Evolutionary conservation across 2,329 filamentous ascomycete species (phyloP).

Genomic region (Ascochyta viciae-villosae): DNA sequence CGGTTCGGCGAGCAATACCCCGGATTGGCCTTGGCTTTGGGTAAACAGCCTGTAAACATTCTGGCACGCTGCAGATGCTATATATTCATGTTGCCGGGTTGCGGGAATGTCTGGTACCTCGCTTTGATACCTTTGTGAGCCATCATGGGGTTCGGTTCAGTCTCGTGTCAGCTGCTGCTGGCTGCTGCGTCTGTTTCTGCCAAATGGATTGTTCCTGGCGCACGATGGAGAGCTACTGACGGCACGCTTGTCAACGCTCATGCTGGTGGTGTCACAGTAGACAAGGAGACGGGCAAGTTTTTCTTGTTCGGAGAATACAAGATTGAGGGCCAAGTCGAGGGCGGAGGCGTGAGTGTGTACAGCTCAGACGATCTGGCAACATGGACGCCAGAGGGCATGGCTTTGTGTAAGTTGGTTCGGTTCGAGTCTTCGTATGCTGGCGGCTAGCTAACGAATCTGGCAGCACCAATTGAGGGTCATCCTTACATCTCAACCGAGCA

Average conservation of each 20-base stretch:
- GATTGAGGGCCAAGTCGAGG: constrained; percentile 63
- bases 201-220: constrained; percentile 68
- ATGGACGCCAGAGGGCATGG: constrained; percentile 65
- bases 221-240: constrained; percentile 66
- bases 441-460: not conserved
- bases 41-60: constrained; percentile 6
- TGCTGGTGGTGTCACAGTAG: constrained; percentile 63
- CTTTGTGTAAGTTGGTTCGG: constrained; percentile 52
- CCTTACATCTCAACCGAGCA: constrained; percentile 62
- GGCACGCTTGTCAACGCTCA: constrained; percentile 68
- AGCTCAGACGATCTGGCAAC: constrained; percentile 67
- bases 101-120: constrained; percentile 2
- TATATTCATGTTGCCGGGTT: constrained; percentile 23
- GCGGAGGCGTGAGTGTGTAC: constrained; percentile 64
- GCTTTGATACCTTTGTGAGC: not conserved
- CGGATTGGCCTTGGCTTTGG: constrained; percentile 35
- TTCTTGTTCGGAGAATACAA: constrained; percentile 71
- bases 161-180: constrained; percentile 32
- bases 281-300: constrained; percentile 62
- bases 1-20: constrained; percentile 32
- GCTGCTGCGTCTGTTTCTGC: constrained; percentile 40
- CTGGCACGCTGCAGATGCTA: constrained; percentile 20
- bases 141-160: constrained; percentile 25
- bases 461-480: constrained; percentile 62
- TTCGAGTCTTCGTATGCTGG: not conserved